Base-by-base conservation (phyloP, 495 filamentous ascomycete species). In the Trichoderma virens region DNA sequence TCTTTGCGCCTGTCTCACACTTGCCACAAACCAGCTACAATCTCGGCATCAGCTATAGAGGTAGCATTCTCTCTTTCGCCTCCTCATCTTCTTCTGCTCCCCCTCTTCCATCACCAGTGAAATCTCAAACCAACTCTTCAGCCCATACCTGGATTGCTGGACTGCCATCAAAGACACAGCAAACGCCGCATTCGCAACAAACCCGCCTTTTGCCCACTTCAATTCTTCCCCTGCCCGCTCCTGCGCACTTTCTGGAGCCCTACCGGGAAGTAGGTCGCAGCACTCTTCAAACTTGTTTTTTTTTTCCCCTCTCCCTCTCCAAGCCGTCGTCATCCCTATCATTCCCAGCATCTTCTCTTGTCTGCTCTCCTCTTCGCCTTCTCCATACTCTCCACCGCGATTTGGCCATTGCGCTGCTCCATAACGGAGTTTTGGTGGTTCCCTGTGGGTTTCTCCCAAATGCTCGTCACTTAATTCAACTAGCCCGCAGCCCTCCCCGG, bases 391-490 rank as follows among this genome's bases (percentile, higher is more conserved):
- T 56, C 51, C 51, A 56, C 51, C 51, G 51, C 51, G 51, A 56
- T 56, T 56, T 47, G 43, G 43, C 43, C 43, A 20, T 23, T 20
- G 43, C 43, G n/a, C 43, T 20, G 51, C 51, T 56, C 51, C 51
- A 56, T 56, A 56, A 56, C 51, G 51, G 51, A 56, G 51, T 30
- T 30, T 56, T 56, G 23, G 51, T 27, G 23, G 51, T 30, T 56
- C 27, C 23, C 51, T 56, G 51, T 56, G 51, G 51, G 51, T 30
- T 56, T 30, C 51, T 56, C 51, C 51, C 51, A 56, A 56, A 56
- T 56, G 51, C 51, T 56, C 51, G 51, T 56, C 51, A 56, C 51
- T 56, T 56, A 56, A 56, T 56, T 56, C 51, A 56, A 56, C 51
- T 56, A 56, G 51, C 51, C 51, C 28, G 51, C 51, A 56, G 51